Evolutionary conservation across 2,329 filamentous ascomycete species (phyloP).

Genomic region (Graphilbum fragrans): DNA sequence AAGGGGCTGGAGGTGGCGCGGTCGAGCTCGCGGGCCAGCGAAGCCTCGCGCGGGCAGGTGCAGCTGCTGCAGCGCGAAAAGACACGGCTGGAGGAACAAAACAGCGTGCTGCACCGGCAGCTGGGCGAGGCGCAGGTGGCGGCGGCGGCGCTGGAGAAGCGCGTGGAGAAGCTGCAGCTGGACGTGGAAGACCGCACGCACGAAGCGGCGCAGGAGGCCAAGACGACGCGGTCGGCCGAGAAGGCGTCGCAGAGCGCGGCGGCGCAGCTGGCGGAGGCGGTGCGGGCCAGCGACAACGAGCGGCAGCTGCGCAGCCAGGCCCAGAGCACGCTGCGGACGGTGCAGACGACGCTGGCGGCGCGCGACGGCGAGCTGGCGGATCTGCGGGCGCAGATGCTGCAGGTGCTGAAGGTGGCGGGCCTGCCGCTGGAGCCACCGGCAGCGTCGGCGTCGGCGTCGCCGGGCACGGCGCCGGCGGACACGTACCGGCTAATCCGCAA

Average conservation of each 20-base stretch:
- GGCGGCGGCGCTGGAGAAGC: slow-evolving; percentile 79
- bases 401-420: slow-evolving; percentile 78
- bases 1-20: slow-evolving; percentile 94
- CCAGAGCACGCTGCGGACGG: slow-evolving; percentile 70
- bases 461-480: slow-evolving; percentile 4
- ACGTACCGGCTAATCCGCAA: slow-evolving; percentile 72
- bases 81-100: slow-evolving; percentile 68
- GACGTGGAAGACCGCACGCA: slow-evolving; percentile 87
- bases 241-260: slow-evolving; percentile 71
- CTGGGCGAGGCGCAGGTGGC: slow-evolving; percentile 75
- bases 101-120: slow-evolving; percentile 67
- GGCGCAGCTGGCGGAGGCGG: slow-evolving; percentile 76
- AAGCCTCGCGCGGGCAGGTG: slow-evolving; percentile 69
- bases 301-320: slow-evolving; percentile 74
- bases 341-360: slow-evolving; percentile 68
- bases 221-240: slow-evolving; percentile 79
- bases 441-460: background rate
- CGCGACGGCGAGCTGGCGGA: slow-evolving; percentile 72
- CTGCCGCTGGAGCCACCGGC: slow-evolving; percentile 49
- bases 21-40: slow-evolving; percentile 73
- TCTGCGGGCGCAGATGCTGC: slow-evolving; percentile 65
- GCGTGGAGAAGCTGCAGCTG: slow-evolving; percentile 82
- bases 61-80: slow-evolving; percentile 73
- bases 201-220: slow-evolving; percentile 80
- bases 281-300: too few species aligned